Base-by-base conservation (phyloP, 2,329 filamentous ascomycete species). In the Zymoseptoria brevis region DNA sequence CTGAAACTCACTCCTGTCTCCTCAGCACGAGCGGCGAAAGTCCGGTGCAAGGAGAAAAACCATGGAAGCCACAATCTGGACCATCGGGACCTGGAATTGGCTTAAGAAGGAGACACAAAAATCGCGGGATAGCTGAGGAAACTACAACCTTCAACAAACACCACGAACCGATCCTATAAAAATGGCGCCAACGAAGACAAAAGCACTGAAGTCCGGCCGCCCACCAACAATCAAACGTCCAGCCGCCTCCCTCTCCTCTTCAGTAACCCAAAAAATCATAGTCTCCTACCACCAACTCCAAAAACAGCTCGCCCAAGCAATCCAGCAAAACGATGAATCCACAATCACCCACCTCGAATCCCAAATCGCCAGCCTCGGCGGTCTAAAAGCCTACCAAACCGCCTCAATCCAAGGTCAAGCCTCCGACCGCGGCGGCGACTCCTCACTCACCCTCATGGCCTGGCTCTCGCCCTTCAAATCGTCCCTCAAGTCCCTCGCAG, bases 351-450 rank as follows among this genome's bases (percentile, higher is more conserved):
- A 74, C 16, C 70, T 86, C 13, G 73, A 79, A 57, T 68, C 70
- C 19, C 74, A 81, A 56, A 83, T 87, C 58, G 74, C 79, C 21
- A 73, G 75, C n/a, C 77, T 81, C 55, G 84, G 84, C 7, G 84
- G 84, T 0, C 71, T 87, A 56, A 74, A 81, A 63, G 76, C 75
- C 22, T 87, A 87, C 64, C 84, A 87, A 69, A 75, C 79, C 52
- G 84, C 84, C 53, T 86, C 83, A 73, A 83, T 82, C 61, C 79
- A 81, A 54, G 84, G 84, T 0, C 84, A 87, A 68, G 81, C 82
- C 3, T 75, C 75, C 30, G 78, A 81, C 48, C 79, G 84, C 9
- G 84, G 84, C 35, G 84, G 84, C n/a, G 84, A 87, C 69, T 84
- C 83, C 1, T 85, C 82, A 62, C 80, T 78, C 57, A 71, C 84